Evolutionary conservation across 805 yeast genomes (phyloP).

Genomic region (Blastobotrys terrestris): DNA sequence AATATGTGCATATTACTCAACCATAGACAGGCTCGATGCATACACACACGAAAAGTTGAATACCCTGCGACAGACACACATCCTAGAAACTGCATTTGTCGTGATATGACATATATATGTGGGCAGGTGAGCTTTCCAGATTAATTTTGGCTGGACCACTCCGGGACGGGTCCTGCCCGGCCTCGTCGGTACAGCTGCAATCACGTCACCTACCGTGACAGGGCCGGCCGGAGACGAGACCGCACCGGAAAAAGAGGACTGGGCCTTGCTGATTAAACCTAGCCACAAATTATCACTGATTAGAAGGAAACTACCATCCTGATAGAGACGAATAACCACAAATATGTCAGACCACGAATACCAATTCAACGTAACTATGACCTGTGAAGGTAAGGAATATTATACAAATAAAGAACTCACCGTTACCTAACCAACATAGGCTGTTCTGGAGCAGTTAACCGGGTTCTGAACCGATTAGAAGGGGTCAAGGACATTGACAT

Average conservation of each 20-base stretch:
- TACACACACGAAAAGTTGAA: no score
- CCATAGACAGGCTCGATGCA: no score
- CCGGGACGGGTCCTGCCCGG: background rate
- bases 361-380: slow-evolving; percentile 77
- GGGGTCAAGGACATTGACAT: slow-evolving; percentile 73
- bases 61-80: no score
- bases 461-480: slow-evolving; percentile 60
- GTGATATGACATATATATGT: background rate
- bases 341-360: slow-evolving; percentile 46
- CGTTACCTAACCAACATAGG: slow-evolving; percentile 33
- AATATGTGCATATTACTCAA: no score
- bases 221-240: no score
- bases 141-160: no score
- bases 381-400: slow-evolving; percentile 52
- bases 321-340: no score
- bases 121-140: background rate
- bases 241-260: no score
- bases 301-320: no score
- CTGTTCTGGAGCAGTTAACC: slow-evolving; percentile 80
- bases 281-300: background rate
- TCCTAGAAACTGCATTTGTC: no score
- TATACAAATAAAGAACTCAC: background rate
- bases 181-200: background rate
- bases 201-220: background rate
- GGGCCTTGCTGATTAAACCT: background rate